Conservation (phyloP, 192 early-diverging fungal species). For the Backusella circina region DNA sequence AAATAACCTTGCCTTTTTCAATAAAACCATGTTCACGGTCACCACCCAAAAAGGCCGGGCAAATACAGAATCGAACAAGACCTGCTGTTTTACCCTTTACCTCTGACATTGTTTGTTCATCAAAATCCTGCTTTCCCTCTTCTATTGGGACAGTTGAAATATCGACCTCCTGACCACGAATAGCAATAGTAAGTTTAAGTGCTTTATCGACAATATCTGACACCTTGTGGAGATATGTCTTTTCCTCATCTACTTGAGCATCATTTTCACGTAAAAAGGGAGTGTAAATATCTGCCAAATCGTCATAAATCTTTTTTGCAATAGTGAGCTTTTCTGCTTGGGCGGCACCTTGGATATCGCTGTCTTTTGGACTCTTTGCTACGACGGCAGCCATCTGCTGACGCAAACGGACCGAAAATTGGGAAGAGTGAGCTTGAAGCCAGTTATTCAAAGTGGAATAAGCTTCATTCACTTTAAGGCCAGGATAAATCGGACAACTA, state of each 20-base stretch:
- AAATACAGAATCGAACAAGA: conserved; percentile 30
- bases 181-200: conserved; percentile 30
- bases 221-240: conserved; percentile 23
- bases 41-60: conserved; percentile 37
- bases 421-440: conserved; percentile 24
- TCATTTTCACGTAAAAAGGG: conserved; percentile 34
- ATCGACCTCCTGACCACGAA: conserved; percentile 39
- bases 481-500: conserved; percentile 29
- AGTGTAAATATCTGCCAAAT: conserved; percentile 28
- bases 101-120: conserved; percentile 35
- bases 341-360: conserved; percentile 20
- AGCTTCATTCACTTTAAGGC: conserved; percentile 29
- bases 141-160: conserved; percentile 23
- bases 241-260: conserved; percentile 19
- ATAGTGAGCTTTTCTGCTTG: conserved; percentile 21
- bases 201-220: conserved; percentile 32
- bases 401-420: conserved; percentile 29
- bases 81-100: conserved; percentile 26
- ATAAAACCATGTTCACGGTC: conserved; percentile 42
- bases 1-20: conserved; percentile 38
- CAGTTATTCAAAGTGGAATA: conserved; percentile 25
- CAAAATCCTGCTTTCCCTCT: conserved; percentile 33
- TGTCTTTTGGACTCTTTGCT: conserved; percentile 30
- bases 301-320: conserved; percentile 28
- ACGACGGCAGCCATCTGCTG: conserved; percentile 35